These are phyloP conservation scores for Entelexis paramagnoliae DNA, from an alignment of 1,139 yeast species.

Conservation along the genomic window DNA sequence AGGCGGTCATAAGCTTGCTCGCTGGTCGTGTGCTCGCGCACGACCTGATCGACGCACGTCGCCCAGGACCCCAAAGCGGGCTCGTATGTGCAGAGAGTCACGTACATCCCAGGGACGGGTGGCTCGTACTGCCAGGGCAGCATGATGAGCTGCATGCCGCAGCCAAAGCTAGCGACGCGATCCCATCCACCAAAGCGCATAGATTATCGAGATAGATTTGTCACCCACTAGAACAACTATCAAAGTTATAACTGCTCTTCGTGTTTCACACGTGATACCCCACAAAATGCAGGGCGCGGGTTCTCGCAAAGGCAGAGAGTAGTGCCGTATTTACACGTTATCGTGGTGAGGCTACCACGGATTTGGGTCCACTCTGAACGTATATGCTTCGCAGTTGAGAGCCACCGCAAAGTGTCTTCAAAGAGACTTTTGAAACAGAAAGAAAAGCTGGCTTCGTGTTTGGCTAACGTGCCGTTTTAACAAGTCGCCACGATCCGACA, in stretches of 20 bases:
- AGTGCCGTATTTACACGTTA: too few relatives aligned
- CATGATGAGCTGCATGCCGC: slow-evolving; percentile 14
- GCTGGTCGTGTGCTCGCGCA: slow-evolving; percentile 5
- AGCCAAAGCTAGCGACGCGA: slow-evolving; percentile 16
- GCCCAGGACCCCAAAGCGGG: slow-evolving; percentile 21
- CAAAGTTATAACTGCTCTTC: neutral
- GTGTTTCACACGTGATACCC: neutral
- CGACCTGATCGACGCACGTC: slow-evolving; percentile 13
- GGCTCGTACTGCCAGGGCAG: slow-evolving; percentile 14
- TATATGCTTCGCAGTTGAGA: too few relatives aligned
- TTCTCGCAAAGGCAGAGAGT: neutral
- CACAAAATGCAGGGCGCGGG: neutral
- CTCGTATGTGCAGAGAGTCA: slow-evolving; percentile 13
- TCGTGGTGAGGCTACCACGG: too few relatives aligned
- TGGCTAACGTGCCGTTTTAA: too few relatives aligned
- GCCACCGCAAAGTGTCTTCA: too few relatives aligned
- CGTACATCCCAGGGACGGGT: slow-evolving; percentile 12
- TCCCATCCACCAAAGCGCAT: slow-evolving; percentile 17
- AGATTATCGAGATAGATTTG: slow-evolving; percentile 8
- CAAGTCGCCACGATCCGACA: too few relatives aligned
- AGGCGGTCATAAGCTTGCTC: neutral
- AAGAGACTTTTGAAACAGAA: too few relatives aligned
- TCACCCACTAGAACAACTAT: neutral
- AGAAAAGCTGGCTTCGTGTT: too few relatives aligned
- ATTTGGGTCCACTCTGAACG: too few relatives aligned